Evolutionary conservation across 257 asterid species (phyloP), one percentile per base, ranked within the genome.

Genomic region (Scutellaria baicalensis): DNA sequence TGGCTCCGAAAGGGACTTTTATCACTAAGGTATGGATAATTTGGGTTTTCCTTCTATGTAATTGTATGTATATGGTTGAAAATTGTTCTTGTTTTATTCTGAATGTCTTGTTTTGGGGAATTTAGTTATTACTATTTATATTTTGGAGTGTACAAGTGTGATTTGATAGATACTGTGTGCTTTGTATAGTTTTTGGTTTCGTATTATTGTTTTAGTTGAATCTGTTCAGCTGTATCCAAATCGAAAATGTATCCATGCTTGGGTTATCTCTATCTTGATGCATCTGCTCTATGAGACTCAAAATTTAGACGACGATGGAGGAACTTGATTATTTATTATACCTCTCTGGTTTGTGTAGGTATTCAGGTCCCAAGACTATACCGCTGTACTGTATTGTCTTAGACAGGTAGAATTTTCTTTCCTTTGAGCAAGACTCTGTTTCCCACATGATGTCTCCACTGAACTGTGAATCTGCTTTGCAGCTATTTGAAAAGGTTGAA

Each of bases 401-500:
- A 85, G 89, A 84, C 93, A 89, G 98, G 99, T 94, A 79, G 49
- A 48, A 21, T 1, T 48, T 48, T 71, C n/a, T 21, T 42, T 63
- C 13, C 20, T 6, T 61, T 42, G 18, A 54, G 48, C 1, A 9
- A n/a, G 20, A 8, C 74, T 44, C 54, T 10, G 52, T 51, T 47
- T 51, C 70, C 8, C 35, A 11, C 12, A 16, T 44, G 11, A 23
- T 20, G 16, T 35, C 3, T 42, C 69, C 9, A 73, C 62, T 75
- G 71, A 78, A 40, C 40, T 52, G 69, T 31, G 63, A 42, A 62
- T 58, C 39, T 77, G 42, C 43, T 67, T 17, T 63, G 76, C 85
- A 91, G 98, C 87, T 91, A 21, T 94, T 91, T 86, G 99, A 89
- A 78, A 91, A 86, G 83, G 97, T 94, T 72, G 99, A 91, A 74